Percentiles rank a stretch among this genome's conserved stretches.
Conservation (phyloP, 1,284 basidiomycete genomes). For the Ceratobasidium sp. region DNA sequence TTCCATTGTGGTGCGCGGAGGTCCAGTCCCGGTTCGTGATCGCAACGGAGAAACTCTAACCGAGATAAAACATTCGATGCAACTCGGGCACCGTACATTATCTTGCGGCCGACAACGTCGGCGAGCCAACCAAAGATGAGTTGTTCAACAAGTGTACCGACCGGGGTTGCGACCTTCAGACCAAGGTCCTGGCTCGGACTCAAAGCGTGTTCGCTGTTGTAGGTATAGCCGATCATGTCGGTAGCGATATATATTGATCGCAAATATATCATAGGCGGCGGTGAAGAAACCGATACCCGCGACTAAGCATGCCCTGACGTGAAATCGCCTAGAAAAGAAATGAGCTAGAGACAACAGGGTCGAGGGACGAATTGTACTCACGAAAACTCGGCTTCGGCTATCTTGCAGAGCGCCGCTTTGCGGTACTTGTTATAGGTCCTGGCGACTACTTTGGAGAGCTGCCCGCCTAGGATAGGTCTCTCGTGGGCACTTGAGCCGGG, state of each 20-base stretch:
- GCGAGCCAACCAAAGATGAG: slow-evolving; percentile 51
- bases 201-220: slow-evolving; percentile 55
- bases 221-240: slow-evolving; percentile 81
- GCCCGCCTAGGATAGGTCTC: too few species aligned
- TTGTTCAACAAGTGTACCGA: slow-evolving; percentile 58
- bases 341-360: background rate
- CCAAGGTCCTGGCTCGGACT: slow-evolving; percentile 73
- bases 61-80: too few species aligned
- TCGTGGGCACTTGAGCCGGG: too few species aligned
- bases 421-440: slow-evolving; percentile 61
- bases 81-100: slow-evolving; percentile 55
- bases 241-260: slow-evolving; percentile 74
- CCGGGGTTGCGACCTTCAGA: slow-evolving; percentile 72
- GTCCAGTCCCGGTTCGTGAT: too few species aligned
- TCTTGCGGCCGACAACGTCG: slow-evolving; percentile 51
- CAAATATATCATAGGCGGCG: slow-evolving; percentile 55
- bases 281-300: slow-evolving; percentile 88
- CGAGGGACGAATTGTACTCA: slow-evolving; percentile 52
- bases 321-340: slow-evolving; percentile 57
- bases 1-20: too few species aligned
- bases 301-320: slow-evolving; percentile 74
- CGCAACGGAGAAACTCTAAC: too few species aligned
- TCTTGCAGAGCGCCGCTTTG: slow-evolving; percentile 77
- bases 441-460: background rate
- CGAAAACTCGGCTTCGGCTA: slow-evolving; percentile 81